A percentile compares a stretch with the other conserved stretches of the same genome.
Conservation (phyloP, 352 stramenopile species). For the Plasmopara halstedii region DNA sequence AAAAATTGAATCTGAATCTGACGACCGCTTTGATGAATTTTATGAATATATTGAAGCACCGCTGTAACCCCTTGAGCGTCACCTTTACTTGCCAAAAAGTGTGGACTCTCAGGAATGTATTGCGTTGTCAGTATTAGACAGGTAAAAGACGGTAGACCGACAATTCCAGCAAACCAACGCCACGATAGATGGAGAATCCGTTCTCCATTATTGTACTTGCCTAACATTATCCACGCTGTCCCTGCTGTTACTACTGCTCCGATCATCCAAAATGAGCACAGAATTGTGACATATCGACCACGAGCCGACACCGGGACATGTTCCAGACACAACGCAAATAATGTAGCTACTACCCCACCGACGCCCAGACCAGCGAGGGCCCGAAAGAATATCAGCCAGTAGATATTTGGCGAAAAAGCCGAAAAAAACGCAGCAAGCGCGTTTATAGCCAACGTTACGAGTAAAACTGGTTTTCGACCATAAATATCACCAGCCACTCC, state of each 20-base stretch:
- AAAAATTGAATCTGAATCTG: constrained; percentile 70
- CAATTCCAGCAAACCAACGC: constrained; percentile 73
- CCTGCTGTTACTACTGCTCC: constrained; percentile 73
- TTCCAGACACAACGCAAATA: constrained; percentile 84
- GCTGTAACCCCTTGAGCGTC: constrained; percentile 38
- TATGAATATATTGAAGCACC: constrained; percentile 62
- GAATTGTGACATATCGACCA: constrained; percentile 75
- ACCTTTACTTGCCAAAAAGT: constrained; percentile 65
- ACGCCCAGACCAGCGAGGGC: constrained; percentile 63
- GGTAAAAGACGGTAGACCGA: constrained; percentile 61
- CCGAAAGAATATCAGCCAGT: constrained; percentile 74
- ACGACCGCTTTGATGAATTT: constrained; percentile 31
- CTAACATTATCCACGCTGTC: constrained; percentile 81
- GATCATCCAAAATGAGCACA: constrained; percentile 90
- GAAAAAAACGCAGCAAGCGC: constrained; percentile 66
- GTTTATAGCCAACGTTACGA: constrained; percentile 78
- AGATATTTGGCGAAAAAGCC: constrained; percentile 56
- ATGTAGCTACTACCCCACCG: constrained; percentile 75
- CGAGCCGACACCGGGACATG: constrained; percentile 62
- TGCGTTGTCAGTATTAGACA: constrained; percentile 55
- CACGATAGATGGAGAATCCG: constrained; percentile 70
- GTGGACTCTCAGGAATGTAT: constrained; percentile 79
- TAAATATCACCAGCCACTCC: constrained; percentile 74
- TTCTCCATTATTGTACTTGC: constrained; percentile 46
- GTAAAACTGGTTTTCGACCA: constrained; percentile 69